Percentiles rank a stretch among this genome's conserved stretches.
Evolutionary conservation across 2,329 filamentous ascomycete species (phyloP).

Genomic region (Sphaceloma murrayae): DNA sequence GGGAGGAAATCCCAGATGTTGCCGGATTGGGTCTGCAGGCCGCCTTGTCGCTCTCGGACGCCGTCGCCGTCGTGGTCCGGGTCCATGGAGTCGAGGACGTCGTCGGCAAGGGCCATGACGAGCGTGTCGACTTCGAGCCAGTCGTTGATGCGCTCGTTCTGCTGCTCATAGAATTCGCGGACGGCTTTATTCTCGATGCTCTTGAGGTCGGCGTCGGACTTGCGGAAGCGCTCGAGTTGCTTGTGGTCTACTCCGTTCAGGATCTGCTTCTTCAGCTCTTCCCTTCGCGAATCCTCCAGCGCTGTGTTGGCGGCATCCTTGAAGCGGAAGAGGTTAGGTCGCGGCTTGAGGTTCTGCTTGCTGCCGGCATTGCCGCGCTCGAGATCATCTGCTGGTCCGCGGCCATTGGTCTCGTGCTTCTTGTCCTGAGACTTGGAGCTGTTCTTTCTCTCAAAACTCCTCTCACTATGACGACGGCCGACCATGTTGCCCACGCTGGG

Average conservation of each 20-base stretch:
- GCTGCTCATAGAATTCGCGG: conserved; percentile 45
- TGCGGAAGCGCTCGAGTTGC: conserved; percentile 41
- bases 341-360: conserved; percentile 17
- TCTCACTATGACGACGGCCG: neutral
- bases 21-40: conserved; percentile 40
- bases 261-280: conserved; percentile 42
- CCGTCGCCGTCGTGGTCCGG: conserved; percentile 51
- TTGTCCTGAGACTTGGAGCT: neutral
- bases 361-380: conserved; percentile 21
- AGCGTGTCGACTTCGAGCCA: conserved; percentile 52
- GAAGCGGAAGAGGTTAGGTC: conserved; percentile 33
- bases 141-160: conserved; percentile 47
- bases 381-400: conserved; percentile 14
- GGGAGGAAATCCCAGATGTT: conserved; percentile 48
- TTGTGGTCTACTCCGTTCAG: conserved; percentile 39
- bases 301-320: conserved; percentile 40
- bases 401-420: conserved; percentile 17
- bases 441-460: neutral
- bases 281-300: conserved; percentile 37
- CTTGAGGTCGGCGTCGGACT: conserved; percentile 45
- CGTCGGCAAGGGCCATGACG: conserved; percentile 47
- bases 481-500: conserved; percentile 10
- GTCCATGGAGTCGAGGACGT: conserved; percentile 52
- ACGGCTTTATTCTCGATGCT: conserved; percentile 44
- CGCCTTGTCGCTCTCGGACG: conserved; percentile 43